These are phyloP conservation scores for Dipteronia sinensis DNA, from an alignment of 345 rosid species.

Conservation along the genomic window DNA sequence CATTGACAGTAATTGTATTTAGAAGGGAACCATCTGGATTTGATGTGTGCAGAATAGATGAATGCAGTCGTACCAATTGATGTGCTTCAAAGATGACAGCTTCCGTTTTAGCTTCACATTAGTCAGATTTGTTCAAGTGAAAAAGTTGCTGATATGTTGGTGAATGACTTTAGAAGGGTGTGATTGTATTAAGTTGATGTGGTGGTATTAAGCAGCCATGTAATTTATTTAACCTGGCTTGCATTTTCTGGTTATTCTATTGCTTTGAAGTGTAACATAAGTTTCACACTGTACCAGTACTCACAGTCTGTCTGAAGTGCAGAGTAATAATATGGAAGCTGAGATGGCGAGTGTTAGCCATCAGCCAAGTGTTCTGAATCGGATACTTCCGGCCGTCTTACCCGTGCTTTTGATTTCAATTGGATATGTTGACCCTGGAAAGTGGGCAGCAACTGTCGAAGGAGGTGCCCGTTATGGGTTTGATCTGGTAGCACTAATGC, in stretches of 20 bases:
- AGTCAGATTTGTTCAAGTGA: constrained; percentile 1
- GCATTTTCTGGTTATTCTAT: constrained; percentile 28
- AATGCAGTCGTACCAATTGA: constrained; percentile 10
- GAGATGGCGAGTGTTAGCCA: constrained; percentile 44
- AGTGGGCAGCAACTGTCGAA: constrained; percentile 90
- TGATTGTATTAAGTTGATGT: constrained; percentile 13
- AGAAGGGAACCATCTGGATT: constrained; percentile 21
- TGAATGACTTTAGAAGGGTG: constrained; percentile 24
- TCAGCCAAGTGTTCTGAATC: constrained; percentile 44
- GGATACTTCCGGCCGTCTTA: constrained; percentile 60
- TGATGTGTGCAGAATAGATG: constrained; percentile 11
- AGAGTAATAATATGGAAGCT: constrained; percentile 63
- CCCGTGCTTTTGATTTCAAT: constrained; percentile 79
- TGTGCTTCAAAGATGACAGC: constrained; percentile 17
- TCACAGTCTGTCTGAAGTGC: constrained; percentile 18
- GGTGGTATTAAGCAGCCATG: constrained; percentile 28
- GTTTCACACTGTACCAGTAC: constrained; percentile 7
- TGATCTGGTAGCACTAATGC: constrained; percentile 65
- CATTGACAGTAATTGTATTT: constrained; percentile 15
- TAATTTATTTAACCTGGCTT: constrained; percentile 29
- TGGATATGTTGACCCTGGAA: constrained; percentile 93
- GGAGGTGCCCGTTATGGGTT: constrained; percentile 90
- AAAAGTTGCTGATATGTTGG: constrained; percentile 18
- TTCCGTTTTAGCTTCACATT: constrained; percentile 14
- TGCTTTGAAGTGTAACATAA: constrained; percentile 27